Base-by-base conservation (phyloP, 2,329 filamentous ascomycete genomes). In the Ophiostoma ips region DNA sequence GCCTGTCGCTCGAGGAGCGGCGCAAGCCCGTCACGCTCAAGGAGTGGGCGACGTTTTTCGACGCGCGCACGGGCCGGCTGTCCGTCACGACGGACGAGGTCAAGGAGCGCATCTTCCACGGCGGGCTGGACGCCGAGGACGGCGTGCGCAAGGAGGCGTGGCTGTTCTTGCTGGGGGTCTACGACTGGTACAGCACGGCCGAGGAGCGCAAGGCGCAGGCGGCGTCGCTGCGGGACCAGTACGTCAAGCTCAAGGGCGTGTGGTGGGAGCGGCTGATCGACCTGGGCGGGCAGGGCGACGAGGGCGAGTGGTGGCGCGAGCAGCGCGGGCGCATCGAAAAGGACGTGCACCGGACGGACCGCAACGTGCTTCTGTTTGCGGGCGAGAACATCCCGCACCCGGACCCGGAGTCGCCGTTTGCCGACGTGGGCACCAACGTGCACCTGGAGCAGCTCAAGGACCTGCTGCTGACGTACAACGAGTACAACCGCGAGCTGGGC, bases 401-500 rank as follows among this genome's bases (percentile, higher is more conserved):
- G 0, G 92, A 98, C 60, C 92, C 92, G 0, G 86, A 90, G 54
- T 96, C 90, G 0, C 90, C 92, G 0, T 98, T 96, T 64, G 87
- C 90, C 12, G 85, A 89, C 41, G 78, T 82, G 4, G 92, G 92
- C 55, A 98, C 92, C 44, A 98, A 98, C 60, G 89, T 95, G 6
- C 92, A 98, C 65, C 76, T 98, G 55, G 92, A 98, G 66, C 92
- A 98, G 69, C 86, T 98, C 79, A 98, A 98, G 68, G 92, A 98
- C 63, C 94, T 98, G 86, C 81, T 98, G 1, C 75, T 98, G 16
- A 96, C 92, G 0, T 98, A 98, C 66, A 96, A 98, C 63, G 92
- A 98, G 67, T 94, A 94, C 68, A 98, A 98, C 68, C 85, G 81
- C 52, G 87, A 92, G 52, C 76, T 98, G 3, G 92, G 94, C 46